phyloP scores from a whole-genome alignment of 2,329 filamentous ascomycete genomes.

The Fonsecaea pedrosoi region DNA sequence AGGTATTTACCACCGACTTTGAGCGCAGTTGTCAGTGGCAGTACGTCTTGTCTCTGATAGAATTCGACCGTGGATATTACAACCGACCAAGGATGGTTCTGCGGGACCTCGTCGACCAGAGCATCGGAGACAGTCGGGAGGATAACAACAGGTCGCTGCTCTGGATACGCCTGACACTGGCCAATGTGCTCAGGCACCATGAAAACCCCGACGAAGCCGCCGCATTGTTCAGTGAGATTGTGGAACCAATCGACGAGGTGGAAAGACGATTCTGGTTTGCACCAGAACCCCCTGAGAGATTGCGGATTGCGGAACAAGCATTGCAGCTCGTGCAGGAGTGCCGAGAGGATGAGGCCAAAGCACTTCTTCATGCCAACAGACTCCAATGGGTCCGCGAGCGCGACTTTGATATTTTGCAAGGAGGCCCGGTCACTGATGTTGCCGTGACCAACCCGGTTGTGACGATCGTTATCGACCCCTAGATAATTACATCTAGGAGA shows the following conservation, averaged over 20 bases:
- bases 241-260: background rate
- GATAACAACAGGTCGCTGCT: slow-evolving; percentile 4
- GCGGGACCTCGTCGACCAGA: background rate
- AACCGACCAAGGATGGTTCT: background rate
- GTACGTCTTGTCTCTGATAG: background rate
- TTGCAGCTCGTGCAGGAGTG: background rate
- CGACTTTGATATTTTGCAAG: slow-evolving; percentile 6
- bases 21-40: background rate
- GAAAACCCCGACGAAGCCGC: background rate
- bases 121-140: background rate
- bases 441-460: background rate
- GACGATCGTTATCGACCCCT: background rate
- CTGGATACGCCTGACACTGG: slow-evolving; percentile 5
- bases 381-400: background rate
- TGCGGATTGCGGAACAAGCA: background rate
- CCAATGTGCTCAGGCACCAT: background rate
- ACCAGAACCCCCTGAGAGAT: background rate
- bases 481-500: too few species aligned
- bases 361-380: background rate
- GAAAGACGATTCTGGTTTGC: background rate
- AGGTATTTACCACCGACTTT: background rate
- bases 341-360: background rate
- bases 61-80: slow-evolving; percentile 3
- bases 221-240: slow-evolving; percentile 3
- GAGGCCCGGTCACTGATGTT: background rate